Evolutionary conservation across 1,284 basidiomycete species (phyloP).

Genomic region (Papiliotrema fonsecae): DNA sequence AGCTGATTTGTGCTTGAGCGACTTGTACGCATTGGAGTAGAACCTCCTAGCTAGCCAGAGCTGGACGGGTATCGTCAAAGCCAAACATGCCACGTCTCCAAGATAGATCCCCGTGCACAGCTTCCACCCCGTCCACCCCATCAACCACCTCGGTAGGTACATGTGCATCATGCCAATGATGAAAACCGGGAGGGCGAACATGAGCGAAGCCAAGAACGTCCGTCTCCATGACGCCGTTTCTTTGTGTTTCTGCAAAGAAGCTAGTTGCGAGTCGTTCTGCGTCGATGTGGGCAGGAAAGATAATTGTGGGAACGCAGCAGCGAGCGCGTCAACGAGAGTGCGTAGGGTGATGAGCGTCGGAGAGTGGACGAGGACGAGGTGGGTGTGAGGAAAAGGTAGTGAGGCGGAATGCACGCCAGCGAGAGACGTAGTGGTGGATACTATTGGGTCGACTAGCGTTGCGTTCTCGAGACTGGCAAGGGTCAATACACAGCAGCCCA

Average conservation of each 20-base stretch:
- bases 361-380: slow-evolving; percentile 74
- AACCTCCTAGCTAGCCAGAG: slow-evolving; percentile 86
- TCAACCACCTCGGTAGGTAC: slow-evolving; percentile 51
- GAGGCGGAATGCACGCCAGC: slow-evolving; percentile 71
- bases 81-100: slow-evolving; percentile 72
- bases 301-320: slow-evolving; percentile 54
- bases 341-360: slow-evolving; percentile 68
- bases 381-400: slow-evolving; percentile 66
- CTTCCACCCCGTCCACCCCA: slow-evolving; percentile 46
- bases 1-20: slow-evolving; percentile 78
- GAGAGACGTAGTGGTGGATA: slow-evolving; percentile 49
- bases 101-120: slow-evolving; percentile 68
- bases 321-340: slow-evolving; percentile 78
- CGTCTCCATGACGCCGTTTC: slow-evolving; percentile 85
- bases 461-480: slow-evolving; percentile 30
- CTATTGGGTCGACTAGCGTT: slow-evolving; percentile 22
- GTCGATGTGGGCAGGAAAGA: slow-evolving; percentile 44
- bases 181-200: slow-evolving; percentile 89
- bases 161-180: slow-evolving; percentile 84
- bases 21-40: slow-evolving; percentile 85
- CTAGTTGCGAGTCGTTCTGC: slow-evolving; percentile 64
- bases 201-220: slow-evolving; percentile 70
- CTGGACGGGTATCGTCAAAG: slow-evolving; percentile 88
- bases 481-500: no score
- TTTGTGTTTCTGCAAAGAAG: slow-evolving; percentile 83